Evolutionary conservation across 208 protist species (phyloP), one percentile per base, ranked within the genome.

Genomic region (Novymonas esmeraldas): DNA sequence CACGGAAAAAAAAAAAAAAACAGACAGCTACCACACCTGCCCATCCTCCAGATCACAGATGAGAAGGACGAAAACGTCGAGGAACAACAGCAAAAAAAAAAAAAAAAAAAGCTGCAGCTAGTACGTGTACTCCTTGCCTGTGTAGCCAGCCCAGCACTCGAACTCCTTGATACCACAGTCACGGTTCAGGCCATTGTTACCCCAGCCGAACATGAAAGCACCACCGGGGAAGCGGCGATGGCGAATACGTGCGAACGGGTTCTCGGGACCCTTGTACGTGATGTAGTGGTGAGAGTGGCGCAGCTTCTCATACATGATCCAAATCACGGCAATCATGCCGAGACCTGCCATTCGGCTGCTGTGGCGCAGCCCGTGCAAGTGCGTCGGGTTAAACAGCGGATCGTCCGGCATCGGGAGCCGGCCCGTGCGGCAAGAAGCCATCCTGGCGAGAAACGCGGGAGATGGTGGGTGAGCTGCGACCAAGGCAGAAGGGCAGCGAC

Each of bases 101-200:
- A 57, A 59, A 78, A 63, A 73, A 73, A 29, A 67, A 54, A 14
- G 28, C 24, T 29, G n/a, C 9, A 7, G 26, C 70, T 90, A 95
- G 75, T 93, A 93, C 14, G 84, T 91, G 73, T 90, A 95, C 70
- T 92, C 86, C 76, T 92, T 93, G 66, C 90, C 90, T 64, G 77
- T 80, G 79, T 94, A 94, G 29, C 90, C 90, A 61, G 85, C 85
- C 90, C 90, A 94, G 80, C 87, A 95, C 69, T 94, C 87, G 65
- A 85, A 95, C 60, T 94, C 90, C 61, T 89, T 87, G 51, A 92
- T 44, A 79, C 82, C 85, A 64, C 90, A 95, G 70, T 94, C 90
- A 67, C 90, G 82, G 74, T 95, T 95, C 69, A 95, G 76, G 29
- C 87, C 90, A 63, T 95, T 95, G 73, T 92, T 94, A 90, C 90